These are phyloP conservation scores for Nigrospora osmanthi DNA, from an alignment of 2,329 filamentous ascomycete species.

Conservation along the genomic window DNA sequence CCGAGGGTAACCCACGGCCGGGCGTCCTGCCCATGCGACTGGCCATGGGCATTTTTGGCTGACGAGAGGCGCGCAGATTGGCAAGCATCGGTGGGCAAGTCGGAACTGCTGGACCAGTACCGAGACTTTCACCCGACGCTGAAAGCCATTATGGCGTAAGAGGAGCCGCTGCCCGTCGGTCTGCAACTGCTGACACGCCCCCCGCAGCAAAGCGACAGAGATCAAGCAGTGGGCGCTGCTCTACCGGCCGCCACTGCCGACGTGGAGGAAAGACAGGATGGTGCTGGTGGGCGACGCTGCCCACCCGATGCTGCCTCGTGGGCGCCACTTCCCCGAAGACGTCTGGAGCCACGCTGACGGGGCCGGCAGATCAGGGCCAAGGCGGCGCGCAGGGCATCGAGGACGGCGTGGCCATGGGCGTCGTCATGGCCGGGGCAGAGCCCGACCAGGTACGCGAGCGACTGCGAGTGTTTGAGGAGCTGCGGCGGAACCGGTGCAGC, in stretches of 20 bases:
- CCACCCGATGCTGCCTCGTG: slow-evolving; percentile 17
- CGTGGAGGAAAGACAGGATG: slow-evolving; percentile 14
- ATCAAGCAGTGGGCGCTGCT: slow-evolving; percentile 20
- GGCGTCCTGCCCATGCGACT: not conserved
- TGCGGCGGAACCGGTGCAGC: slow-evolving; percentile 19
- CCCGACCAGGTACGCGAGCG: slow-evolving; percentile 10
- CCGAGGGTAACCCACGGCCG: slow-evolving; percentile 3
- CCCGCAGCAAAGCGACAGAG: slow-evolving; percentile 15
- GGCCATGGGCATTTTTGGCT: not conserved
- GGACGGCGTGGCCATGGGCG: slow-evolving; percentile 21
- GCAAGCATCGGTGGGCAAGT: slow-evolving; percentile 8
- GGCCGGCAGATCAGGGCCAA: slow-evolving; percentile 13
- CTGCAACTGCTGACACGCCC: not conserved
- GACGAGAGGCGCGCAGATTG: slow-evolving; percentile 5
- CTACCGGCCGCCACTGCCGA: slow-evolving; percentile 17
- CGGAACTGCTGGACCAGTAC: slow-evolving; percentile 2
- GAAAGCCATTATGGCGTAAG: slow-evolving; percentile 2
- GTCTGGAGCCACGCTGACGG: not conserved
- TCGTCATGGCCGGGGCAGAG: slow-evolving; percentile 15
- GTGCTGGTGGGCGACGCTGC: slow-evolving; percentile 13
- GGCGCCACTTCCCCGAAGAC: not conserved
- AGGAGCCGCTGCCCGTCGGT: not conserved
- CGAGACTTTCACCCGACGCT: slow-evolving; percentile 6
- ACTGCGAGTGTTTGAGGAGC: slow-evolving; percentile 19
- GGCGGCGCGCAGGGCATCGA: slow-evolving; percentile 24